Evolutionary conservation across 1,139 yeast genomes (phyloP).

Genomic region (Hanseniaspora gamundiae): DNA sequence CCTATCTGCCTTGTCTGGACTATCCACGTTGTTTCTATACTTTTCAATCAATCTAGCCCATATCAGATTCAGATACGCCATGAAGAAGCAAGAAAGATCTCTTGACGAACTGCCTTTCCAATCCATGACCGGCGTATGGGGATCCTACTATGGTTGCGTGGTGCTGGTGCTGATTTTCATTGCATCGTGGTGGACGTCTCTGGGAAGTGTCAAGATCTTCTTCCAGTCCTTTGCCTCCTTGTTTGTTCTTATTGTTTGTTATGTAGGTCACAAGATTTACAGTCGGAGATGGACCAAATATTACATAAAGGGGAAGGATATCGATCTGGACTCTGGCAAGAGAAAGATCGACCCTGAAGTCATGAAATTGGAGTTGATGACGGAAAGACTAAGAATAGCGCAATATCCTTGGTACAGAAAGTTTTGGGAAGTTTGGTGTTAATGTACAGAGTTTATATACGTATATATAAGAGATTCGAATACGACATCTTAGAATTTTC

Average conservation of each 20-base stretch:
- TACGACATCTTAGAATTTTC: slow-evolving; percentile 12
- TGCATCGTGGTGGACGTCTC: slow-evolving; percentile 76
- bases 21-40: slow-evolving; percentile 69
- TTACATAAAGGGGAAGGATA: slow-evolving; percentile 31
- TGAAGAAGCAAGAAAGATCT: slow-evolving; percentile 50
- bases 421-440: background rate
- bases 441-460: background rate
- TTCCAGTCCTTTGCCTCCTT: slow-evolving; percentile 44
- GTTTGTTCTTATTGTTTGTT: slow-evolving; percentile 38
- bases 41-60: slow-evolving; percentile 73
- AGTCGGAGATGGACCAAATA: slow-evolving; percentile 33
- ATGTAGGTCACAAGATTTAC: slow-evolving; percentile 39
- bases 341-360: slow-evolving; percentile 43
- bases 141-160: slow-evolving; percentile 53
- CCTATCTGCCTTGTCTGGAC: slow-evolving; percentile 77
- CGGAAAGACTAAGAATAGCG: background rate
- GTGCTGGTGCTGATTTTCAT: slow-evolving; percentile 53
- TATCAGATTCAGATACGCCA: slow-evolving; percentile 67
- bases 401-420: background rate
- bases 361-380: slow-evolving; percentile 31
- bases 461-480: background rate
- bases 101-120: slow-evolving; percentile 56
- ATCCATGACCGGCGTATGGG: slow-evolving; percentile 57
- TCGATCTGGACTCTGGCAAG: slow-evolving; percentile 45
- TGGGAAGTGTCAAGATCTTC: slow-evolving; percentile 42